phyloP scores from a whole-genome alignment of 257 asterid genomes.

The Capsicum rhomboideum region DNA sequence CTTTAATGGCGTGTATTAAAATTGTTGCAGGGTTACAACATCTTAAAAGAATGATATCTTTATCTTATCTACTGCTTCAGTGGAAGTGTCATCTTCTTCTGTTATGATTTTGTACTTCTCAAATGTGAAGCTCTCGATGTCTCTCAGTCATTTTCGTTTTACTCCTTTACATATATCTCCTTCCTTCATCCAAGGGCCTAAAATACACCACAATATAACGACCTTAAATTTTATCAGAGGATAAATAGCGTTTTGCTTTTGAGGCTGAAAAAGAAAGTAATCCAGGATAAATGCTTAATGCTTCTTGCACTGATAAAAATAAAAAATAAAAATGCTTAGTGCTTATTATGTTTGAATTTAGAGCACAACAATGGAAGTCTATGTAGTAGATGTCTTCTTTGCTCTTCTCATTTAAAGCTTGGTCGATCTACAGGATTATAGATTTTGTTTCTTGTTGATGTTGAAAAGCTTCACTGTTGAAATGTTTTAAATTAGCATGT shows the following conservation, averaged over 20 bases:
- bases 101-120: not conserved
- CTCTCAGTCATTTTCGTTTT: not conserved
- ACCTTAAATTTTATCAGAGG: not conserved
- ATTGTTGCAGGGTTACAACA: not conserved
- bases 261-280: not conserved
- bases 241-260: not conserved
- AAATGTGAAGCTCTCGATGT: not conserved
- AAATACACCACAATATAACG: not conserved
- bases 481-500: not conserved
- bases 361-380: not conserved
- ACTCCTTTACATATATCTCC: not conserved
- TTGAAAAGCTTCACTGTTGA: not conserved
- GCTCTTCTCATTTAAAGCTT: not conserved
- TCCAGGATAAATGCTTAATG: not conserved
- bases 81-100: not conserved
- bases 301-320: not conserved
- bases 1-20: not conserved
- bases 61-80: not conserved
- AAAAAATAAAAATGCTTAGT: not conserved
- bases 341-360: not conserved
- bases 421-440: not conserved
- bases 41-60: not conserved
- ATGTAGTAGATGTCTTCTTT: not conserved
- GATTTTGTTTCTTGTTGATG: not conserved
- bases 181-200: not conserved